phyloP scores from a whole-genome alignment of 257 asterid species.

The Fraxinus cuspidata region DNA sequence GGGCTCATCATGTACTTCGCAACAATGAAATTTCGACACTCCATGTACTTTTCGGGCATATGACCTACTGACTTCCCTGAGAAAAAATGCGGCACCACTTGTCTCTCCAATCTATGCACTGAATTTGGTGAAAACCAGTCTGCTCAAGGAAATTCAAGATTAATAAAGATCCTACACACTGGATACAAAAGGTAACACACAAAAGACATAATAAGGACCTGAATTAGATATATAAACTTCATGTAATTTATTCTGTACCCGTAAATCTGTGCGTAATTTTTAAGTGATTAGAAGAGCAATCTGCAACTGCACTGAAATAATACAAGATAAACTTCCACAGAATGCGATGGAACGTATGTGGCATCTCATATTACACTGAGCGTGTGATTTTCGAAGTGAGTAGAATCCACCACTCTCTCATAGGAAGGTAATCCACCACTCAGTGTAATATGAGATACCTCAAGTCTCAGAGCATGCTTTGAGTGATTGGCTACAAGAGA shows the following conservation, averaged over 20 bases:
- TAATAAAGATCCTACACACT: conserved; percentile 5
- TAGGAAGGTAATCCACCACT: not conserved
- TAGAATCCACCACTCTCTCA: no score
- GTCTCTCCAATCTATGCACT: conserved; percentile 99
- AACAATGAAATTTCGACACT: conserved; percentile 76
- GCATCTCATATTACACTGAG: no score
- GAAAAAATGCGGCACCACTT: conserved; percentile 99
- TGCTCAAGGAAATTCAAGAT: conserved; percentile 34
- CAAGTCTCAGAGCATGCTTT: not conserved
- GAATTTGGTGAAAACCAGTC: conserved; percentile 95
- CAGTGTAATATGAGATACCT: not conserved
- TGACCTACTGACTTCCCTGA: conserved; percentile 85
- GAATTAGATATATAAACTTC: conserved; percentile 15
- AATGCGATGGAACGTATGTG: not conserved
- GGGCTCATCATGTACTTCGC: conserved; percentile 95
- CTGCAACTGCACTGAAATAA: not conserved
- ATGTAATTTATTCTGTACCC: conserved; percentile 5
- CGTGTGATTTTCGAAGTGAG: conserved; percentile 5
- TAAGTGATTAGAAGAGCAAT: conserved; percentile 6
- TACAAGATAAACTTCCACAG: not conserved
- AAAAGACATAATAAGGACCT: not conserved
- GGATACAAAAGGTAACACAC: not conserved
- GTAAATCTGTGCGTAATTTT: not conserved
- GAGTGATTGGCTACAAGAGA: conserved; percentile 4
- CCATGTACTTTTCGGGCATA: conserved; percentile 93